phyloP scores from a whole-genome alignment of 768 basidiomycete species.

The Lentinula edodes region DNA sequence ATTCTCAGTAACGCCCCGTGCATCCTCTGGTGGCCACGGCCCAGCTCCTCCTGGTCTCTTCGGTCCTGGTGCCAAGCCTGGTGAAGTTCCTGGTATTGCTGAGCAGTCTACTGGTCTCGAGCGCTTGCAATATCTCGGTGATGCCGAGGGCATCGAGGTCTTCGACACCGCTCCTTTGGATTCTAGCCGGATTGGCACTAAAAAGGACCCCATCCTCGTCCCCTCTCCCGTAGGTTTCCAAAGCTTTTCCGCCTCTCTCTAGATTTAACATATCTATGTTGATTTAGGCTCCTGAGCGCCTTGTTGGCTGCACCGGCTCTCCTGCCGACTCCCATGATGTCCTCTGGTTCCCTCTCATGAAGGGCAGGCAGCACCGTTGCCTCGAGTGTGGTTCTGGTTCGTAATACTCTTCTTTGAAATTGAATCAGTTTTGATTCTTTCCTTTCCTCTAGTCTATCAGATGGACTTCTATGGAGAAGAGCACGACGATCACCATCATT shows the following conservation, averaged over 20 bases:
- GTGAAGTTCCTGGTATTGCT: conserved; percentile 76
- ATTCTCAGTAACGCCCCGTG: conserved; percentile 52
- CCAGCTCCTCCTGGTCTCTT: conserved; percentile 60
- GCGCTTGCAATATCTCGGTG: conserved; percentile 88
- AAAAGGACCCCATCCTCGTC: conserved; percentile 82
- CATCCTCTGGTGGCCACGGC: conserved; percentile 48
- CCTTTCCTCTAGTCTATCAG: conserved; percentile 51
- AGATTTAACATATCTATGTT: not conserved
- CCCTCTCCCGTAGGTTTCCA: conserved; percentile 69
- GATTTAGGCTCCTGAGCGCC: conserved; percentile 68
- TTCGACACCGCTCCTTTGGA: conserved; percentile 88
- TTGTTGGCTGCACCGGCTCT: conserved; percentile 91
- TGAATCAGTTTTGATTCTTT: not conserved
- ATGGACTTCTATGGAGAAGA: conserved; percentile 68
- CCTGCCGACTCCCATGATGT: conserved; percentile 96
- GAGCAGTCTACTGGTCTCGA: conserved; percentile 96
- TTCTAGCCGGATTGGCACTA: conserved; percentile 81
- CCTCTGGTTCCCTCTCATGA: conserved; percentile 70
- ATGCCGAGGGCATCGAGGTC: conserved; percentile 80
- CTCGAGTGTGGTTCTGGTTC: conserved; percentile 89
- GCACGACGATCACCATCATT: conserved; percentile 42
- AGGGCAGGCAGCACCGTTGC: conserved; percentile 74
- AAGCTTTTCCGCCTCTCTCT: not conserved
- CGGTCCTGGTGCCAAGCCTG: conserved; percentile 66
- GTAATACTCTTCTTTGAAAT: conserved; percentile 18